These are phyloP conservation scores for Emmonsia crescens DNA, from an alignment of 2,329 filamentous ascomycete species.

Conservation along the genomic window DNA sequence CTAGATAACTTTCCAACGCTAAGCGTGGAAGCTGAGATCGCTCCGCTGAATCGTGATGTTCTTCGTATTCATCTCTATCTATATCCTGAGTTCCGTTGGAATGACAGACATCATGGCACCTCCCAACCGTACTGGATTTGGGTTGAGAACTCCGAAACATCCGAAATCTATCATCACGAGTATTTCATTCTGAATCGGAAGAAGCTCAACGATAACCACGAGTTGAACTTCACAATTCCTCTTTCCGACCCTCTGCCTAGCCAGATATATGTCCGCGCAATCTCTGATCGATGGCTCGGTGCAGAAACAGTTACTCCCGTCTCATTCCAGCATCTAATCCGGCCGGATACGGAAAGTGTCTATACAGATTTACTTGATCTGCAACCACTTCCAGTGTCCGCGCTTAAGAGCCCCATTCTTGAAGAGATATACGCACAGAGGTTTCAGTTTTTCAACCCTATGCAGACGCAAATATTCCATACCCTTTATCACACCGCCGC, in stretches of 20 bases:
- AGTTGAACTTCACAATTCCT: conserved; percentile 95
- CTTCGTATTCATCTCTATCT: conserved; percentile 80
- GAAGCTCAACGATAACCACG: conserved; percentile 91
- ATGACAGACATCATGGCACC: conserved; percentile 82
- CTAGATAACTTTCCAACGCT: conserved; percentile 88
- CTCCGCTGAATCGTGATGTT: conserved; percentile 88
- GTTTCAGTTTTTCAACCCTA: conserved; percentile 96
- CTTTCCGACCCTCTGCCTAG: conserved; percentile 84
- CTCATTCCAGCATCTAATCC: conserved; percentile 94
- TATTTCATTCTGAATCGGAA: conserved; percentile 85
- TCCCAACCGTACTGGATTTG: conserved; percentile 98
- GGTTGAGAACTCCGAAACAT: conserved; percentile 97
- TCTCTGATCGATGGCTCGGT: conserved; percentile 93
- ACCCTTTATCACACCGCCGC: conserved; percentile 84
- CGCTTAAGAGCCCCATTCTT: conserved; percentile 73
- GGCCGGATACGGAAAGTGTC: conserved; percentile 92
- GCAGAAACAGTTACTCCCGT: conserved; percentile 92
- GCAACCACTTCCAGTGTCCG: conserved; percentile 76
- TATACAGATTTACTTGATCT: conserved; percentile 91
- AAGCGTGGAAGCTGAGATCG: conserved; percentile 84
- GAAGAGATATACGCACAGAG: conserved; percentile 81
- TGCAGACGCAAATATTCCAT: conserved; percentile 99
- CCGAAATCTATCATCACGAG: conserved; percentile 95
- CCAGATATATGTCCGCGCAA: conserved; percentile 89
- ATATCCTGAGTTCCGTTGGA: conserved; percentile 87